Evolutionary conservation across 129 eudicot genomes (phyloP).

Genomic region (Artemisia annua): DNA sequence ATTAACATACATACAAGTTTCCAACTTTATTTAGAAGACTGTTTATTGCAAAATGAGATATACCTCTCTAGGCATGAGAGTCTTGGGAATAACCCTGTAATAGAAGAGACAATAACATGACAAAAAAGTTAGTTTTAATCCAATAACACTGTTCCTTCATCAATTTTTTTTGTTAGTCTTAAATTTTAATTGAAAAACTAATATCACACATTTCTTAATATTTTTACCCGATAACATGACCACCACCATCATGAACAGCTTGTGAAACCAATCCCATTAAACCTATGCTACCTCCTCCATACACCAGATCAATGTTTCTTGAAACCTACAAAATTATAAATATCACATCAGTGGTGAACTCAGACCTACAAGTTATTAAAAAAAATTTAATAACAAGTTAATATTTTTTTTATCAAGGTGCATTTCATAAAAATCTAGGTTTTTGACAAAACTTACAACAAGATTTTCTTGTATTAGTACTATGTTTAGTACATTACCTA

Average conservation of each 20-base stretch:
- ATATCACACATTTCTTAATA: background rate
- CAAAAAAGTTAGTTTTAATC: conserved; percentile 57
- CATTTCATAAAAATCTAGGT: too few relatives aligned
- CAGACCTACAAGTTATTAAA: too few relatives aligned
- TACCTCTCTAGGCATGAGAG: conserved; percentile 99
- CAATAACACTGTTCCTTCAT: background rate
- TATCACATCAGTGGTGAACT: background rate
- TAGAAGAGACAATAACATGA: conserved; percentile 77
- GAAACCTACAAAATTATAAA: conserved; percentile 59
- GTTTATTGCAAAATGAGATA: conserved; percentile 35
- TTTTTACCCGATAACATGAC: conserved; percentile 90
- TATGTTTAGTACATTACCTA: conserved; percentile 13
- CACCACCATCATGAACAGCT: conserved; percentile 99
- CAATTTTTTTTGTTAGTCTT: background rate
- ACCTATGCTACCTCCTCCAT: conserved; percentile 99
- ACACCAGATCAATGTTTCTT: conserved; percentile 96
- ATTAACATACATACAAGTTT: background rate
- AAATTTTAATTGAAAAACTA: conserved; percentile 31
- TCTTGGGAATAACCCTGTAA: conserved; percentile 99
- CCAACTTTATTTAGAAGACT: background rate
- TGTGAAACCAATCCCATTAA: conserved; percentile 97
- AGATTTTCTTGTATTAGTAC: conserved; percentile 15
- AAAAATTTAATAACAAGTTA: too few relatives aligned
- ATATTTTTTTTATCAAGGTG: too few relatives aligned
- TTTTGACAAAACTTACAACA: background rate